Percentiles rank a stretch among this genome's conserved stretches.
Evolutionary conservation across 2,329 filamentous ascomycete species (phyloP).

Genomic region (Alternaria sp.): DNA sequence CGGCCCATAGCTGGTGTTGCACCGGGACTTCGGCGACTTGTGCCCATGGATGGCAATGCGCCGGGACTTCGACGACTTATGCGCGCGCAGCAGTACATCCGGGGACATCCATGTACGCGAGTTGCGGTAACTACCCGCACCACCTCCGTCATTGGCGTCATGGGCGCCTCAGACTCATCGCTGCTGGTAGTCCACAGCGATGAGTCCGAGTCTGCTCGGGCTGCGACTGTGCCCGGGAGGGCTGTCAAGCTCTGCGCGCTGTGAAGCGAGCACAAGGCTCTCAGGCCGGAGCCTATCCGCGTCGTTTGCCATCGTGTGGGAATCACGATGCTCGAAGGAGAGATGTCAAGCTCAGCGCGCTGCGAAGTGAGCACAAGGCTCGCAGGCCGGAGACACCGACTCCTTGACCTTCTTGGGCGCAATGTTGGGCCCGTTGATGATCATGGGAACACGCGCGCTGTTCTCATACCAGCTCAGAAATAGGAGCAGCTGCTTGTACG

Average conservation of each 20-base stretch:
- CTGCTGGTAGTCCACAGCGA: slow-evolving; percentile 49
- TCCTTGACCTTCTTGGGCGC: slow-evolving; percentile 75
- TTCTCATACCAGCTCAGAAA: slow-evolving; percentile 87
- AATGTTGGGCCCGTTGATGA: slow-evolving; percentile 82
- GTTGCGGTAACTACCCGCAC: slow-evolving; percentile 8
- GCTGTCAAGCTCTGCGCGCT: not conserved
- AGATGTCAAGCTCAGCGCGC: not conserved
- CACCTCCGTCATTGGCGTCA: not conserved
- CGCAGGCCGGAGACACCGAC: slow-evolving; percentile 63
- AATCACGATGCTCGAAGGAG: not conserved
- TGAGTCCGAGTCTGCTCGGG: slow-evolving; percentile 29
- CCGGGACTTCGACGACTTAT: not conserved
- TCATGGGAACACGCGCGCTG: slow-evolving; percentile 85
- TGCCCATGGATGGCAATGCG: no score
- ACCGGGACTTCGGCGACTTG: not conserved
- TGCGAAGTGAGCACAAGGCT: not conserved
- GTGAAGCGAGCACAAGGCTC: not conserved
- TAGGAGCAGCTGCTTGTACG: not conserved
- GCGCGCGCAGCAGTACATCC: not conserved
- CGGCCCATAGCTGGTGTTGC: not conserved
- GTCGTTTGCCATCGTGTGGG: no score
- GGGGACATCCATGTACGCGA: slow-evolving; percentile 8
- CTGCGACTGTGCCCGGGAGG: slow-evolving; percentile 17
- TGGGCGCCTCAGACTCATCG: slow-evolving; percentile 48
- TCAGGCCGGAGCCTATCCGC: slow-evolving; percentile 5